Percentiles rank a stretch among this genome's conserved stretches.
Conservation (phyloP, 805 yeast species). For the Isabelozyma rhagii region DNA sequence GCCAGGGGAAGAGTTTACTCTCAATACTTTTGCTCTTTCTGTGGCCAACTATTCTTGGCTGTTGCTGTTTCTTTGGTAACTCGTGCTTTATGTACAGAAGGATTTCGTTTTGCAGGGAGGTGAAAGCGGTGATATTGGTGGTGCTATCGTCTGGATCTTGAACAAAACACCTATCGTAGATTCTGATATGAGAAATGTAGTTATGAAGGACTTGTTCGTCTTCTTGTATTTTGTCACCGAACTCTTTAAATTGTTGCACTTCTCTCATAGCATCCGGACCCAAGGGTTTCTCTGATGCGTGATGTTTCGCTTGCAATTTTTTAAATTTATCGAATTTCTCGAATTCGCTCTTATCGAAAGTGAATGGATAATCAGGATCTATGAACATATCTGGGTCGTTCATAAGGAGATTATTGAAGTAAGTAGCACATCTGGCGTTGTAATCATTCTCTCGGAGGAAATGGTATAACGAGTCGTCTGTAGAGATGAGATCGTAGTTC, state of each 20-base stretch:
- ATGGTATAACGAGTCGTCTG: conserved; percentile 4
- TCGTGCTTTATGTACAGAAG: conserved; percentile 2
- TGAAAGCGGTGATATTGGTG: conserved; percentile 1
- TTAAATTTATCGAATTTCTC: conserved; percentile 5
- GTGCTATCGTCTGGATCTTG: neutral
- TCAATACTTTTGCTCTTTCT: conserved; percentile 9
- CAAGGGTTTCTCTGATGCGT: neutral
- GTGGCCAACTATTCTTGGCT: neutral
- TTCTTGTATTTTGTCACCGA: conserved; percentile 11
- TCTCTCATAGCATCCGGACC: neutral
- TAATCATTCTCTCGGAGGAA: conserved; percentile 6
- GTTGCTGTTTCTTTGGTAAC: neutral
- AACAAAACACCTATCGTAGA: conserved; percentile 22
- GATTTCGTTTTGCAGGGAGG: conserved; percentile 2
- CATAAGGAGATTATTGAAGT: conserved; percentile 12
- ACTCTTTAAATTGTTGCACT: conserved; percentile 2
- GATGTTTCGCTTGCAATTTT: conserved; percentile 3
- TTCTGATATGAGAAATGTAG: conserved; percentile 17
- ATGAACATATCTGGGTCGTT: conserved; percentile 11
- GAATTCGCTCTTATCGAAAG: conserved; percentile 10
- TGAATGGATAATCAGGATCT: conserved; percentile 12
- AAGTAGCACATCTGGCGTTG: conserved; percentile 18
- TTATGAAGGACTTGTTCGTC: conserved; percentile 23
- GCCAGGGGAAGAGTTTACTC: conserved; percentile 20
- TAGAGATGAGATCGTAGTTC: neutral